Conservation (phyloP, 2,329 filamentous ascomycete genomes). For the Metarhizium robertsii region DNA sequence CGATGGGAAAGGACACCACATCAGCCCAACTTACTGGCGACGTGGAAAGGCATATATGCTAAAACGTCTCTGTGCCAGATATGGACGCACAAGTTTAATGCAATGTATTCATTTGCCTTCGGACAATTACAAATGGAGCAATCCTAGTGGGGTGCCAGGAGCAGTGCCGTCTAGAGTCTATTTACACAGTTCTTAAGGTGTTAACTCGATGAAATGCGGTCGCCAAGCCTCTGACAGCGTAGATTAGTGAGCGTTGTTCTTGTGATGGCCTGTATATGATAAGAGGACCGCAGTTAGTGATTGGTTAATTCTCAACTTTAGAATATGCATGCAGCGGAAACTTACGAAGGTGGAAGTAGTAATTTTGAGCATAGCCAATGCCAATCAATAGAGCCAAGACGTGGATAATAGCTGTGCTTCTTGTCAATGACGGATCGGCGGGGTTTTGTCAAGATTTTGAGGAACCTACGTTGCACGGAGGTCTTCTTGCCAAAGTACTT, state of each 20-base stretch:
- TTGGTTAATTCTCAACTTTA: conserved; percentile 1
- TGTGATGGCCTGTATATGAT: conserved; percentile 78
- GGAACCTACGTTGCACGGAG: conserved; percentile 69
- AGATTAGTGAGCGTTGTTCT: conserved; percentile 96
- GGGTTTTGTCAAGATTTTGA: conserved; percentile 14
- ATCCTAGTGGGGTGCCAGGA: background rate
- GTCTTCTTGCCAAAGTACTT: conserved; percentile 95
- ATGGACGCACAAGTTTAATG: background rate
- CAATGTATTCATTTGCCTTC: background rate
- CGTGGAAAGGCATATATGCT: background rate
- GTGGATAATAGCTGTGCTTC: conserved; percentile 69
- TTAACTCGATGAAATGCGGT: background rate
- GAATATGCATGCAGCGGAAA: conserved; percentile 18
- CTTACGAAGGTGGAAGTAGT: conserved; percentile 99
- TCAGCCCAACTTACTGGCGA: background rate
- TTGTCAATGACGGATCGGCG: conserved; percentile 11
- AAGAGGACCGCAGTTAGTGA: background rate
- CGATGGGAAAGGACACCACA: background rate
- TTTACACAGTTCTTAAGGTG: conserved; percentile 27
- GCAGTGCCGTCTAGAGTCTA: conserved; percentile 27
- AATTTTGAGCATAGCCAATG: conserved; percentile 92
- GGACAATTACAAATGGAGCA: conserved; percentile 4
- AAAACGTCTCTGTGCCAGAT: background rate
- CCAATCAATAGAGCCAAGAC: conserved; percentile 67
- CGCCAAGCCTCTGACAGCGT: conserved; percentile 1